Evolutionary conservation across 2,329 filamentous ascomycete genomes (phyloP), one percentile per base, ranked within the genome.

Genomic region (Aspergillus puulaauensis): DNA sequence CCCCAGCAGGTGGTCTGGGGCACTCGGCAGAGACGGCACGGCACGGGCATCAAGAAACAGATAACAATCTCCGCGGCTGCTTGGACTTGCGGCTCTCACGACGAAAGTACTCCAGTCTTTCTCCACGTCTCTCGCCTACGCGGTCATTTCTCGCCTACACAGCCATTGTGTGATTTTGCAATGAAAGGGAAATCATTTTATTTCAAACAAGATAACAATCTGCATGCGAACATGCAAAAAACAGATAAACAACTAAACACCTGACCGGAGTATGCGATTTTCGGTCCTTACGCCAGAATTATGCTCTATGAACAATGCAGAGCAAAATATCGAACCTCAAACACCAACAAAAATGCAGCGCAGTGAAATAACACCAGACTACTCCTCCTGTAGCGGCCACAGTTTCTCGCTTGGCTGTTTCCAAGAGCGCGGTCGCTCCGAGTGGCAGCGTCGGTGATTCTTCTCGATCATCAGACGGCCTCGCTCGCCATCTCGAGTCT

Each of bases 381-480:
- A 66, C 47, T 73, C 70, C 60, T 75, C 73, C 51, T 62, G 46
- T 31, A 75, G 60, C 27, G 73, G 70, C 72, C 73, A 75, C 53
- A 75, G 55, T 43, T 64, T 65, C 44, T 69, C 67, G 53, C 71
- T 73, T 4, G 73, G 73, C 41, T 68, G 64, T 40, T 67, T 71
- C 73, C 73, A 75, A 24, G 71, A 63, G 40, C 71, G 66, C 23
- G 73, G 73, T 54, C 73, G 70, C 52, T 75, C 72, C 12, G 73
- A 75, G 61, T 75, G 73, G 54, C 71, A 72, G 51, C 73, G 66
- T 17, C 71, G 64, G 64, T 75, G 72, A 6, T 68, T 64, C 52
- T 68, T 65, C 21, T 66, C 68, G 4, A 54, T 58, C n/a, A 54
- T 23, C 24, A 62, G 53, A n/a, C 37, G 54, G 8, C 52, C 52